These are phyloP conservation scores for Lactarius psammicola DNA, from an alignment of 768 basidiomycete genomes.

Conservation along the genomic window DNA sequence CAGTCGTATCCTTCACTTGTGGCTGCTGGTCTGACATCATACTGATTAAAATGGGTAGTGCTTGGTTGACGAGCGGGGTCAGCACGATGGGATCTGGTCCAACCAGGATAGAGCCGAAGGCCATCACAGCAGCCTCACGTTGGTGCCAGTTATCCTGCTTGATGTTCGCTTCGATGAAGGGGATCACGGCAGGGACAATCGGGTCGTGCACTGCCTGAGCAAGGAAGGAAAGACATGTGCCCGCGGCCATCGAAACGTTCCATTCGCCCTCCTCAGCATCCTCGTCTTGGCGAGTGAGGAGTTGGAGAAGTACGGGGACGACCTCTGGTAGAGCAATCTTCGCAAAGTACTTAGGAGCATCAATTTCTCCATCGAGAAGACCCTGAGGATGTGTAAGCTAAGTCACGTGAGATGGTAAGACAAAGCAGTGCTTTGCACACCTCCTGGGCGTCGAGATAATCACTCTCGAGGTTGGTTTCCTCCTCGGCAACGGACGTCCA, in stretches of 20 bases:
- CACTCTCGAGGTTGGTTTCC: conserved; percentile 78
- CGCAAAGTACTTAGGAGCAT: conserved; percentile 87
- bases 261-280: conserved; percentile 98
- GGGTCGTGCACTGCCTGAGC: conserved; percentile 88
- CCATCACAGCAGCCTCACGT: conserved; percentile 97
- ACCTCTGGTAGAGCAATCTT: conserved; percentile 95
- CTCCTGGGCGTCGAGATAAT: conserved; percentile 79
- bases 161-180: conserved; percentile 97
- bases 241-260: conserved; percentile 97
- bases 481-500: conserved; percentile 99
- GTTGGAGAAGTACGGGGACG: conserved; percentile 82
- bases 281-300: conserved; percentile 92
- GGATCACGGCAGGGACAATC: conserved; percentile 90
- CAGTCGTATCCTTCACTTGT: conserved; percentile 94
- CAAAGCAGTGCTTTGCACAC: conserved; percentile 43
- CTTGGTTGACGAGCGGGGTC: conserved; percentile 89
- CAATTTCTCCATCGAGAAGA: conserved; percentile 79
- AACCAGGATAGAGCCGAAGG: conserved; percentile 96
- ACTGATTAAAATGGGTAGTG: conserved; percentile 87
- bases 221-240: conserved; percentile 84
- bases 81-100: conserved; percentile 89
- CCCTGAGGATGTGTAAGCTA: conserved; percentile 50
- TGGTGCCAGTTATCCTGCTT: conserved; percentile 89
- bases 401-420: conserved; percentile 18
- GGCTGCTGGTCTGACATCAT: conserved; percentile 89